These are phyloP conservation scores for Parvularia atlantis DNA, from an alignment of 78 protist species.

Conservation along the genomic window DNA sequence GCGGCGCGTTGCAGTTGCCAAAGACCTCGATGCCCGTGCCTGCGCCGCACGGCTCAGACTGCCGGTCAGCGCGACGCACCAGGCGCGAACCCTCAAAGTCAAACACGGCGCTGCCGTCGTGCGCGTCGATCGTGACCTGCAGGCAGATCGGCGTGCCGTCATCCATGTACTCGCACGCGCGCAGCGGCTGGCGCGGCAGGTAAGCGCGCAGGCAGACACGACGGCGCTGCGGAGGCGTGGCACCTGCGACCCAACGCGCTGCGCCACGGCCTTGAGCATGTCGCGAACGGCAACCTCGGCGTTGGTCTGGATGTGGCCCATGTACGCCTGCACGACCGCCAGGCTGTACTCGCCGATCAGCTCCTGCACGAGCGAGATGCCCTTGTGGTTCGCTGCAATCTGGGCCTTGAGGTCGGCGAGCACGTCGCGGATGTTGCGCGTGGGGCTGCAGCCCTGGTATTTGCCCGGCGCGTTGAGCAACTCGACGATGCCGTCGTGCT, in stretches of 20 bases:
- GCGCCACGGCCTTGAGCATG: constrained; percentile 22
- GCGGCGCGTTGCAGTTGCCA: constrained; percentile 82
- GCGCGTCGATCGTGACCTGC: constrained; percentile 43
- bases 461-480: background rate
- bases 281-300: constrained; percentile 76
- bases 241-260: background rate
- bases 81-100: no score
- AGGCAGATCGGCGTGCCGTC: constrained; percentile 74
- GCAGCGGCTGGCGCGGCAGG: no score
- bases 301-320: constrained; percentile 70
- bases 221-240: background rate
- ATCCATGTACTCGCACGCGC: constrained; percentile 75
- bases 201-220: no score
- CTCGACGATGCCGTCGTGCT: constrained; percentile 41
- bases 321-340: constrained; percentile 77
- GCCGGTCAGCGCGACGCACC: no score
- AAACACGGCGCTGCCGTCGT: no score
- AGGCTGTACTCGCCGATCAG: constrained; percentile 51
- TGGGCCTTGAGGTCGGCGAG: constrained; percentile 79
- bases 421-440: constrained; percentile 58
- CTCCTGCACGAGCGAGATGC: constrained; percentile 58
- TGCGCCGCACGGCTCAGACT: background rate
- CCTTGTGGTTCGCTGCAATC: constrained; percentile 78
- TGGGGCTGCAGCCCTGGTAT: constrained; percentile 9
- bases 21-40: constrained; percentile 68